These are phyloP conservation scores for Ananas comosus DNA, from an alignment of 176 grass and related monocot genomes.

Conservation along the genomic window DNA sequence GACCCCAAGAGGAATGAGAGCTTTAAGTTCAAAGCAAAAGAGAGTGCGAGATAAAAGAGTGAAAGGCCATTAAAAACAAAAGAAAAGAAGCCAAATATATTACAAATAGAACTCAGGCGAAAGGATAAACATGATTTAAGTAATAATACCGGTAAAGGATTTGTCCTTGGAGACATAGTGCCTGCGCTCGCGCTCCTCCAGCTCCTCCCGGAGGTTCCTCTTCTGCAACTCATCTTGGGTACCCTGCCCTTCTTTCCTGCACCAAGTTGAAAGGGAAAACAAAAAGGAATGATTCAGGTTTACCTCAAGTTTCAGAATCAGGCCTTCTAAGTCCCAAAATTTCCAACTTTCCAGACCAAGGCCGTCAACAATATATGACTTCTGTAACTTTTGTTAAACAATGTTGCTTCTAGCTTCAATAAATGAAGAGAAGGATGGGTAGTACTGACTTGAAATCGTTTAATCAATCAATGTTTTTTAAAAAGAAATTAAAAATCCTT, in stretches of 20 bases:
- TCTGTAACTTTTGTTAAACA: too few species aligned
- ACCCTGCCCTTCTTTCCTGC: slow-evolving; percentile 89
- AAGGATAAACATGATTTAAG: not conserved
- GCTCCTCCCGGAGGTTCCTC: slow-evolving; percentile 81
- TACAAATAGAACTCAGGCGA: not conserved
- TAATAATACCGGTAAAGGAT: slow-evolving; percentile 52
- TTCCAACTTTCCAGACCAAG: not conserved
- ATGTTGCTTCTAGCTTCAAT: too few species aligned
- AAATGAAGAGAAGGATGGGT: too few species aligned
- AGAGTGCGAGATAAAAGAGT: too few species aligned
- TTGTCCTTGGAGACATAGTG: slow-evolving; percentile 94
- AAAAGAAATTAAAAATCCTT: too few species aligned
- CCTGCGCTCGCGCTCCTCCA: slow-evolving; percentile 84
- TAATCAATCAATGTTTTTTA: too few species aligned
- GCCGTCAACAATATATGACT: too few species aligned
- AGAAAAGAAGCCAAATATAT: slow-evolving; percentile 2
- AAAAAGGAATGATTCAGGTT: not conserved
- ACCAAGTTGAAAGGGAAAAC: slow-evolving; percentile 5
- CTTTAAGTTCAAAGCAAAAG: too few species aligned
- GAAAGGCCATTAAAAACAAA: too few species aligned
- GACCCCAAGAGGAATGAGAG: too few species aligned
- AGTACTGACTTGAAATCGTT: too few species aligned
- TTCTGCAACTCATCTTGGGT: slow-evolving; percentile 92
- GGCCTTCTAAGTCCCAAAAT: not conserved
- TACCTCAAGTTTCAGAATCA: not conserved